A percentile compares a stretch with the other conserved stretches of the same genome.
Conservation (phyloP, 1,284 basidiomycete genomes). For the Cryptococcus maquisensis region DNA sequence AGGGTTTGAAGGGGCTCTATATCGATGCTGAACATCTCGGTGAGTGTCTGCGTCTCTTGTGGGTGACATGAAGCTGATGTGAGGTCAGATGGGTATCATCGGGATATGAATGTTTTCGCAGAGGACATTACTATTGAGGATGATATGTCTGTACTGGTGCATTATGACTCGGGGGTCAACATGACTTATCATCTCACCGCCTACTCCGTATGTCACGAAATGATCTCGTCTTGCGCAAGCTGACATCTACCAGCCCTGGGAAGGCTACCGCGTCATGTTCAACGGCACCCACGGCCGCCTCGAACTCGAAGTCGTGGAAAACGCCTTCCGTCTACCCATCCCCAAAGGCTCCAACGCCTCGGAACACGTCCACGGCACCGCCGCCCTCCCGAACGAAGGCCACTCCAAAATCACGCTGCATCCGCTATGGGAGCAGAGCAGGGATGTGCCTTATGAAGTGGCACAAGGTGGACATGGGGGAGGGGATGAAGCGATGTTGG, state of each 20-base stretch:
- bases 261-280: conserved; percentile 58
- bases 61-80: neutral
- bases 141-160: conserved; percentile 56
- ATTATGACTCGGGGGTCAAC: conserved; percentile 54
- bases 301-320: conserved; percentile 57
- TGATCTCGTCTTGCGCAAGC: conserved; percentile 38
- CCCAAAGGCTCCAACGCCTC: conserved; percentile 23
- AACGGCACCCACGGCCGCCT: conserved; percentile 57
- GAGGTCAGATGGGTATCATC: conserved; percentile 37
- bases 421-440: conserved; percentile 52
- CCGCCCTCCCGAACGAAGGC: conserved; percentile 53
- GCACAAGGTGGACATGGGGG: conserved; percentile 56
- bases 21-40: conserved; percentile 50
- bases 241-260: conserved; percentile 47
- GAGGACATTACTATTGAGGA: conserved; percentile 57
- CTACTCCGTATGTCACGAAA: conserved; percentile 30
- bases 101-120: conserved; percentile 53
- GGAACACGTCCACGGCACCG: conserved; percentile 49
- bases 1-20: conserved; percentile 53
- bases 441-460: conserved; percentile 51
- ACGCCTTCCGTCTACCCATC: conserved; percentile 27
- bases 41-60: conserved; percentile 38
- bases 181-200: conserved; percentile 56
- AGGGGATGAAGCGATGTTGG: conserved; percentile 56
- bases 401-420: conserved; percentile 53